phyloP scores from a whole-genome alignment of 2,329 filamentous ascomycete species.

The Talaromyces sp. region DNA sequence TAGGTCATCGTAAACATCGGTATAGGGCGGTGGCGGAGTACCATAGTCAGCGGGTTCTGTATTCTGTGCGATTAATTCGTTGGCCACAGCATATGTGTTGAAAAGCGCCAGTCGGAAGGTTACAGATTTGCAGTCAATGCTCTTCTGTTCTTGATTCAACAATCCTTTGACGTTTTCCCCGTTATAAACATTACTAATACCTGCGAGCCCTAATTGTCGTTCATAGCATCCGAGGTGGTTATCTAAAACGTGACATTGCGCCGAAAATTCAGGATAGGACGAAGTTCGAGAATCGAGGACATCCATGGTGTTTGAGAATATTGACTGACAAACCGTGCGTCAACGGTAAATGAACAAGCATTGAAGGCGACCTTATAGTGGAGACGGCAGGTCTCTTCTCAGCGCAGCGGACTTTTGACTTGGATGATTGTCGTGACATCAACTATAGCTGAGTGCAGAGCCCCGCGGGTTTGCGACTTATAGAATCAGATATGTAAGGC shows the following conservation, averaged over 20 bases:
- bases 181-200: background rate
- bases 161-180: background rate
- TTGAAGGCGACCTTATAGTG: conserved; percentile 10
- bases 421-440: conserved; percentile 1
- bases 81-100: conserved; percentile 11
- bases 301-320: conserved; percentile 5
- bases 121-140: background rate
- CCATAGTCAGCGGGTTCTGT: conserved; percentile 23
- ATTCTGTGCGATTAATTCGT: conserved; percentile 13
- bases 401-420: background rate
- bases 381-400: conserved; percentile 2
- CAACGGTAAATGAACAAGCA: background rate
- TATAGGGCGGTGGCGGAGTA: conserved; percentile 32
- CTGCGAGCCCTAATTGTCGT: background rate
- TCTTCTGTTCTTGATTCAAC: background rate
- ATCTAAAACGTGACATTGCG: background rate
- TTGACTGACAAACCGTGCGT: conserved; percentile 11
- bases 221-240: background rate
- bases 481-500: background rate
- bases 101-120: conserved; percentile 11
- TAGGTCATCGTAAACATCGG: conserved; percentile 32
- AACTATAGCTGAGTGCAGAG: conserved; percentile 4
- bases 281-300: background rate
- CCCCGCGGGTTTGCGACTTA: background rate
- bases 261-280: background rate